Percentiles rank a stretch among this genome's conserved stretches.
phyloP scores from a whole-genome alignment of 345 rosid genomes.

The Raphanus sativus region DNA sequence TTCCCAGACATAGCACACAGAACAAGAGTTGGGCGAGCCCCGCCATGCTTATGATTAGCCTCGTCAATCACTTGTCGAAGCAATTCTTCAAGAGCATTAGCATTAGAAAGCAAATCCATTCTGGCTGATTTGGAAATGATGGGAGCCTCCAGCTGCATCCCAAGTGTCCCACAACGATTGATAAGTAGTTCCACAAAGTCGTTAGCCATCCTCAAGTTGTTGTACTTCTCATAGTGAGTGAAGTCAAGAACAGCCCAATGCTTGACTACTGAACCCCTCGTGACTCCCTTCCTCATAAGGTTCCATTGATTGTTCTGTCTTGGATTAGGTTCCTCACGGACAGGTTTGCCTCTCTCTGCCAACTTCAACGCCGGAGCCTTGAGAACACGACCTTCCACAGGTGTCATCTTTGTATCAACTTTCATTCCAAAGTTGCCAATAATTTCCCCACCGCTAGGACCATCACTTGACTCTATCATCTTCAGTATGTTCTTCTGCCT shows the following conservation, averaged over 20 bases:
- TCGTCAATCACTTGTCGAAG: constrained; percentile 43
- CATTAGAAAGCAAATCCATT: constrained; percentile 51
- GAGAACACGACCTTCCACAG: constrained; percentile 68
- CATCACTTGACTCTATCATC: constrained; percentile 40
- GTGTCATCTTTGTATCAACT: constrained; percentile 64
- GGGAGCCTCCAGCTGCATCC: constrained; percentile 58
- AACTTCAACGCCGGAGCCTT: constrained; percentile 70
- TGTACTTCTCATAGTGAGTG: constrained; percentile 38
- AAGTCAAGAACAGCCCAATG: constrained; percentile 85
- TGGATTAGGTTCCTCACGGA: constrained; percentile 49
- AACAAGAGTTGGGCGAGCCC: constrained; percentile 55
- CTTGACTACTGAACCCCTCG: constrained; percentile 57
- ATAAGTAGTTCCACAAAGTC: constrained; percentile 48
- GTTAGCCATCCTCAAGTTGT: constrained; percentile 10
- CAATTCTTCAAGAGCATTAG: constrained; percentile 41
- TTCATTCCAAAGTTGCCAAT: constrained; percentile 60
- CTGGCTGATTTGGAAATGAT: constrained; percentile 26
- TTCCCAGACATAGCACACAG: constrained; percentile 73
- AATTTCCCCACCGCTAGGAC: constrained; percentile 41
- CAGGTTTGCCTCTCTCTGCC: constrained; percentile 41
- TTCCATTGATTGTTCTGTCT: constrained; percentile 66
- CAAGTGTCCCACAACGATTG: constrained; percentile 49
- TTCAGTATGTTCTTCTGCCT: constrained; percentile 49
- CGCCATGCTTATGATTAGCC: constrained; percentile 22
- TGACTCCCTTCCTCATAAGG: constrained; percentile 55